Evolutionary conservation across 352 stramenopile species (phyloP).

Genomic region (Pythium dissotocum): DNA sequence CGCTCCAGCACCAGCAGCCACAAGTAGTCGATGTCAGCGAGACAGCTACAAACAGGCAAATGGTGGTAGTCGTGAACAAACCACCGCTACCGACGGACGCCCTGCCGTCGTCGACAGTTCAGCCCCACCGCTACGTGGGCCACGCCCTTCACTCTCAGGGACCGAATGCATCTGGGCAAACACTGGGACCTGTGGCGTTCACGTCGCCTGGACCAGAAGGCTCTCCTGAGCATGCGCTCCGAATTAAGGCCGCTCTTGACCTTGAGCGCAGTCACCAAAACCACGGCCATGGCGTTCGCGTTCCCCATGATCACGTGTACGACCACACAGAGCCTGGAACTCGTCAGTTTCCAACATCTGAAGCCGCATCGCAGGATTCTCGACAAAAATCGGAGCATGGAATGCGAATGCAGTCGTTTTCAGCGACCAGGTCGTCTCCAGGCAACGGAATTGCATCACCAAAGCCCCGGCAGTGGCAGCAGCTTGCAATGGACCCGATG

Average conservation of each 20-base stretch:
- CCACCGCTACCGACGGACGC: not conserved
- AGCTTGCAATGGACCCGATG: not conserved
- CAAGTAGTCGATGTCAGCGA: not conserved
- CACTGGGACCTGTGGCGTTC: not conserved
- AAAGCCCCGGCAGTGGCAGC: not conserved
- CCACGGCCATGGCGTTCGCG: not conserved
- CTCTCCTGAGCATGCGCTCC: conserved; percentile 1
- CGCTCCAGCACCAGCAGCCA: not conserved
- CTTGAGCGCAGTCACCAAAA: not conserved
- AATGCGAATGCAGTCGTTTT: conserved; percentile 12
- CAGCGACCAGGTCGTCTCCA: not conserved
- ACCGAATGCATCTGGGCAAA: not conserved
- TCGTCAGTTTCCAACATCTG: not conserved
- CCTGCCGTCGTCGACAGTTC: not conserved
- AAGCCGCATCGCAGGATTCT: not conserved
- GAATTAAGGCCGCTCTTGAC: conserved; percentile 12
- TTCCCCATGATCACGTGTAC: not conserved
- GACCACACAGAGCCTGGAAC: conserved; percentile 2
- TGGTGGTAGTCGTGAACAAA: conserved; percentile 3
- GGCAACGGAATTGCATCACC: not conserved
- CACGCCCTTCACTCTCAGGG: not conserved
- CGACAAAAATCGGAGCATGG: conserved; percentile 1
- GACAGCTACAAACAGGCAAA: not conserved
- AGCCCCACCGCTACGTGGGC: not conserved
- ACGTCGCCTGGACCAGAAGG: conserved; percentile 3